A percentile compares a stretch with the other conserved stretches of the same genome.
Conservation (phyloP, 1,139 yeast genomes). For the Suhomyces bribrorum region DNA sequence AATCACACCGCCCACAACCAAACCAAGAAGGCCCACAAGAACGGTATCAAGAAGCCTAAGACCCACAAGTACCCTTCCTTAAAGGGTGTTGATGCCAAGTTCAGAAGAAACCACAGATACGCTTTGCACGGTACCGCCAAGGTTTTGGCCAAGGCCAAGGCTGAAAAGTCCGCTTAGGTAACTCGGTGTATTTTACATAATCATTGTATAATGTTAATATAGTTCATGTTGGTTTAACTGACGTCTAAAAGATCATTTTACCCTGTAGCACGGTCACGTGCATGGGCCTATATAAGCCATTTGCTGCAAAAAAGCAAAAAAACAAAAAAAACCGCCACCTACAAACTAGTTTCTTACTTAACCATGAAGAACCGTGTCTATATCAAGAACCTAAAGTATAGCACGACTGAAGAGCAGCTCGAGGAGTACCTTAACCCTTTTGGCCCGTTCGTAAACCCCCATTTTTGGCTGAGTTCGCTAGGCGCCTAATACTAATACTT, state of each 20-base stretch:
- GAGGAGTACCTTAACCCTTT: conserved; percentile 41
- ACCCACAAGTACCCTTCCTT: conserved; percentile 97
- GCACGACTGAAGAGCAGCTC: conserved; percentile 55
- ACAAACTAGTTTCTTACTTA: too few relatives aligned
- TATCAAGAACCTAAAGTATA: conserved; percentile 54
- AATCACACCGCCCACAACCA: conserved; percentile 99
- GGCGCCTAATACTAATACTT: conserved; percentile 9
- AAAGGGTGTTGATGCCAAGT: conserved; percentile 99
- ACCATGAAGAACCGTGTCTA: conserved; percentile 33
- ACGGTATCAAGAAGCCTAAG: conserved; percentile 99
- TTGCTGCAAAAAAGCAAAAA: conserved; percentile 7
- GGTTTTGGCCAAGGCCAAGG: conserved; percentile 82
- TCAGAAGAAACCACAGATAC: conserved; percentile 99
- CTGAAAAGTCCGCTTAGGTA: conserved; percentile 32
- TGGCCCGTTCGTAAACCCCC: conserved; percentile 18
- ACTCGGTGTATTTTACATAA: conserved; percentile 11
- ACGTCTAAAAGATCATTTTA: not conserved
- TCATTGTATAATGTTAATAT: conserved; percentile 21
- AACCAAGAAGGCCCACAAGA: conserved; percentile 99
- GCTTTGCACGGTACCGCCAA: conserved; percentile 98
- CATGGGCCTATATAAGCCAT: not conserved
- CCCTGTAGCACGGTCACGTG: not conserved
- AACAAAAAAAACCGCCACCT: conserved; percentile 1
- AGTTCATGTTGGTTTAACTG: conserved; percentile 17
- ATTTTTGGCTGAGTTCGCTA: not conserved